phyloP scores from a whole-genome alignment of 2,329 filamentous ascomycete species.

The Beauveria sp. region DNA sequence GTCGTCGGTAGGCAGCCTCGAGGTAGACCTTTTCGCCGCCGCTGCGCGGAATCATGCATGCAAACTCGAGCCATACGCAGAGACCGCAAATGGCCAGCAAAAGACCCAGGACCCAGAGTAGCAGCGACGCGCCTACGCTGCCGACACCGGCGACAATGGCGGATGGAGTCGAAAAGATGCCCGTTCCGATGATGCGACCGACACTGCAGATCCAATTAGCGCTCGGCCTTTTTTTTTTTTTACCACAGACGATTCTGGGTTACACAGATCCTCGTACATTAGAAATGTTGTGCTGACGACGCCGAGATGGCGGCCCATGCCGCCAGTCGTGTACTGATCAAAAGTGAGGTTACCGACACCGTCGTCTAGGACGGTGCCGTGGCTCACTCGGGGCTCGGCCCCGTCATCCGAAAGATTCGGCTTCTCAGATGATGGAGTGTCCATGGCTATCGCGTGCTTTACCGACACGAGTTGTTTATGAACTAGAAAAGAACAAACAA shows the following conservation, averaged over 20 bases:
- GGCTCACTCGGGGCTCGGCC: neutral
- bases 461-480: too few species aligned
- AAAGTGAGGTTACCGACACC: conserved; percentile 15
- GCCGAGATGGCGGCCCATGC: conserved; percentile 17
- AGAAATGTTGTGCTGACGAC: conserved; percentile 17
- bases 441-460: neutral
- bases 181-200: conserved; percentile 18
- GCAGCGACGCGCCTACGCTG: conserved; percentile 16
- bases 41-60: conserved; percentile 16
- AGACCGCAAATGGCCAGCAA: conserved; percentile 8
- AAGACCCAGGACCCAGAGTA: conserved; percentile 17
- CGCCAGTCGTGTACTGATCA: conserved; percentile 17
- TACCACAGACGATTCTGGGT: too few species aligned
- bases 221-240: neutral
- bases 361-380: neutral
- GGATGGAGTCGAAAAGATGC: conserved; percentile 17
- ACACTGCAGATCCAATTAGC: conserved; percentile 7
- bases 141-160: conserved; percentile 16
- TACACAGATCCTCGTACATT: conserved; percentile 9
- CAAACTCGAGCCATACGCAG: conserved; percentile 15
- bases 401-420: neutral
- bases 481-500: neutral
- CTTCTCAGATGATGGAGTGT: neutral
- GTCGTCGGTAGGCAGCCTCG: conserved; percentile 14
- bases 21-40: conserved; percentile 17